Percentiles rank a stretch among this genome's conserved stretches.
Conservation (phyloP, 1,284 basidiomycete species). For the Ustilago esculenta region DNA sequence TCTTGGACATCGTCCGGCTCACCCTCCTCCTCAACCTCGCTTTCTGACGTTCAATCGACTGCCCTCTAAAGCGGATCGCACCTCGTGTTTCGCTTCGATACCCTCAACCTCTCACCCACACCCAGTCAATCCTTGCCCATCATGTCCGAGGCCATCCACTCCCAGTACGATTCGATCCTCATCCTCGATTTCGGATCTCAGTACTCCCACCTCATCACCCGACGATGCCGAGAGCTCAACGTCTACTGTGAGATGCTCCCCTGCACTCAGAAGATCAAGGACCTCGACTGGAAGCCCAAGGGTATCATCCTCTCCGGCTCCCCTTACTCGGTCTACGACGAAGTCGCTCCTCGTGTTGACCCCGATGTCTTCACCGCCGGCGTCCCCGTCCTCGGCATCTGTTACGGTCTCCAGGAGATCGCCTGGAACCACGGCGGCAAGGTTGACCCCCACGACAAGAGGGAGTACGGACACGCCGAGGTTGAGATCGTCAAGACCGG, state of each 20-base stretch:
- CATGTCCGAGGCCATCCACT: constrained; percentile 76
- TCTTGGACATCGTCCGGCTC: constrained; percentile 46
- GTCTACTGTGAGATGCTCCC: constrained; percentile 98
- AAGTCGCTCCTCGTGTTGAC: constrained; percentile 91
- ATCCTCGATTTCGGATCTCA: constrained; percentile 98
- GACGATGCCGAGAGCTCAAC: constrained; percentile 96
- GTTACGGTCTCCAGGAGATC: constrained; percentile 99
- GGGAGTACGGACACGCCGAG: constrained; percentile 93
- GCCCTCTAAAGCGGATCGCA: constrained; percentile 2
- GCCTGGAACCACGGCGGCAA: constrained; percentile 88
- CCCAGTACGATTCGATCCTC: constrained; percentile 94
- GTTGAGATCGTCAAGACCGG: constrained; percentile 80
- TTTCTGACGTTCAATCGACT: not conserved
- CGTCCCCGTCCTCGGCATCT: constrained; percentile 94
- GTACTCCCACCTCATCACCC: constrained; percentile 97
- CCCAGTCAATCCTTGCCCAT: constrained; percentile 2
- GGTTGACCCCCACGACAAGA: constrained; percentile 86
- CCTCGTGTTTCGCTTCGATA: constrained; percentile 6
- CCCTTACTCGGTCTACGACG: constrained; percentile 96
- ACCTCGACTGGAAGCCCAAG: constrained; percentile 93
- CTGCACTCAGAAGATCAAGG: constrained; percentile 90
- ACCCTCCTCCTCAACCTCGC: constrained; percentile 6
- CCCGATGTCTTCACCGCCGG: constrained; percentile 90
- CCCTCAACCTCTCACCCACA: not conserved
- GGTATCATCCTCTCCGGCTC: constrained; percentile 98